Conservation (phyloP, 345 rosid genomes). For the Moringa oleifera region DNA sequence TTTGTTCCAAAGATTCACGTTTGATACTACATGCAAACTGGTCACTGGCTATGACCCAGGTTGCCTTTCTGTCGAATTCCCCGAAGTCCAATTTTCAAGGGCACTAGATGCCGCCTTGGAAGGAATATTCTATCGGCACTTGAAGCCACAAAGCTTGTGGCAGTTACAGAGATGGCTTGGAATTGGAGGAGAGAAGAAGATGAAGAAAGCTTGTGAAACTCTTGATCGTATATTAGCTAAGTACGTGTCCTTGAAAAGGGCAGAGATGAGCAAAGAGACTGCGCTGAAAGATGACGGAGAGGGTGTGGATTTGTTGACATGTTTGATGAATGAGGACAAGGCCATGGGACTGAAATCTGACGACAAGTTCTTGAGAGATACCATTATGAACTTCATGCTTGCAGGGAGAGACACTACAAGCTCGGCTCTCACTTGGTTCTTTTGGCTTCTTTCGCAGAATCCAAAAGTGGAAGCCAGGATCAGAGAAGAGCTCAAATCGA, state of each 20-base stretch:
- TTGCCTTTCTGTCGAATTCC: conserved; percentile 32
- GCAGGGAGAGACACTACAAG: conserved; percentile 52
- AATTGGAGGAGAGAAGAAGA: conserved; percentile 35
- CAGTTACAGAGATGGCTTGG: conserved; percentile 26
- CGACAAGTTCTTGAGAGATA: conserved; percentile 50
- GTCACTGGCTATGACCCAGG: conserved; percentile 47
- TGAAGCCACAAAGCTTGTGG: conserved; percentile 31
- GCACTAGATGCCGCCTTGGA: conserved; percentile 37
- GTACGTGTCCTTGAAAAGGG: conserved; percentile 28
- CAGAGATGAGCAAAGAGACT: conserved; percentile 11
- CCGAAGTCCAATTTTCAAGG: conserved; percentile 20
- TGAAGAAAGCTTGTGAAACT: conserved; percentile 20
- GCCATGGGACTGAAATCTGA: conserved; percentile 10
- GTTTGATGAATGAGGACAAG: conserved; percentile 25
- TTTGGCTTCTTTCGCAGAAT: conserved; percentile 34
- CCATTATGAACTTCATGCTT: conserved; percentile 37
- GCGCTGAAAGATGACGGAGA: neutral
- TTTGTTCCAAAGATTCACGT: conserved; percentile 36
- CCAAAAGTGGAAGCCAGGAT: conserved; percentile 31
- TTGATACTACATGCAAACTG: conserved; percentile 38
- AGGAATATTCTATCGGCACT: conserved; percentile 21
- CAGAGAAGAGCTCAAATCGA: conserved; percentile 35
- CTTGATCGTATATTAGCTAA: conserved; percentile 17
- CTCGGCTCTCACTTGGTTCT: conserved; percentile 45
- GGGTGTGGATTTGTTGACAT: conserved; percentile 33